Conservation (phyloP, 2,329 filamentous ascomycete species). For the Coleophoma crateriformis region DNA sequence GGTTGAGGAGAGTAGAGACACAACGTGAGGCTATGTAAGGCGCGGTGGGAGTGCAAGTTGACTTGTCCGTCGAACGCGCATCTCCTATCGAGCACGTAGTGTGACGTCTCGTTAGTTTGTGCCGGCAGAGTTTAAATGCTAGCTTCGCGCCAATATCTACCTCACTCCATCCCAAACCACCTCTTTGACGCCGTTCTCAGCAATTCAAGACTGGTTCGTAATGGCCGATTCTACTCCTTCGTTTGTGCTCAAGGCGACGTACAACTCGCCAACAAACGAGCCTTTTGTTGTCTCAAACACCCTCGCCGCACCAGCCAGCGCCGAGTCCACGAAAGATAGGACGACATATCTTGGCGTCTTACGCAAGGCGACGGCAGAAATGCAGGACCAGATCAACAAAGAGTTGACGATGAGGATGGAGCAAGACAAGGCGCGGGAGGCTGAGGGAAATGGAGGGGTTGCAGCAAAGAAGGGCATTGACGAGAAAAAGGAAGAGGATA, state of each 20-base stretch:
- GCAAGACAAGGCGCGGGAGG: constrained; percentile 54
- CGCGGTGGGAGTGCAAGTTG: no score
- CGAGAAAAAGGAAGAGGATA: constrained; percentile 62
- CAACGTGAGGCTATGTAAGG: no score
- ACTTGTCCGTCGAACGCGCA: no score
- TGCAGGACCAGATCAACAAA: constrained; percentile 65
- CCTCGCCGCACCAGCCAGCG: constrained; percentile 28
- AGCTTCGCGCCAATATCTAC: background rate
- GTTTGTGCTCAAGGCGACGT: constrained; percentile 40
- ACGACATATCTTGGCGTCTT: constrained; percentile 55
- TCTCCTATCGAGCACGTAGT: background rate
- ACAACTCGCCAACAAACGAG: constrained; percentile 45
- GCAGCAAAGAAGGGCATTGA: constrained; percentile 34
- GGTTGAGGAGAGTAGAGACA: no score
- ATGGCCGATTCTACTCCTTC: background rate
- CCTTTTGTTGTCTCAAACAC: constrained; percentile 37
- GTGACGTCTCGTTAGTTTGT: background rate
- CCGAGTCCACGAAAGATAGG: constrained; percentile 40
- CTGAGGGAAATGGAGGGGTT: constrained; percentile 16
- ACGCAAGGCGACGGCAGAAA: constrained; percentile 45
- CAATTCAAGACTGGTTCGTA: background rate
- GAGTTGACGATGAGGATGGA: constrained; percentile 72
- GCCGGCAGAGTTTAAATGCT: background rate
- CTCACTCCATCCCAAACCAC: background rate
- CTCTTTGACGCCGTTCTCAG: background rate